Percentiles rank a stretch among this genome's conserved stretches.
phyloP scores from a whole-genome alignment of 305 asterid genomes.

The Solanum aculeatissimum region DNA sequence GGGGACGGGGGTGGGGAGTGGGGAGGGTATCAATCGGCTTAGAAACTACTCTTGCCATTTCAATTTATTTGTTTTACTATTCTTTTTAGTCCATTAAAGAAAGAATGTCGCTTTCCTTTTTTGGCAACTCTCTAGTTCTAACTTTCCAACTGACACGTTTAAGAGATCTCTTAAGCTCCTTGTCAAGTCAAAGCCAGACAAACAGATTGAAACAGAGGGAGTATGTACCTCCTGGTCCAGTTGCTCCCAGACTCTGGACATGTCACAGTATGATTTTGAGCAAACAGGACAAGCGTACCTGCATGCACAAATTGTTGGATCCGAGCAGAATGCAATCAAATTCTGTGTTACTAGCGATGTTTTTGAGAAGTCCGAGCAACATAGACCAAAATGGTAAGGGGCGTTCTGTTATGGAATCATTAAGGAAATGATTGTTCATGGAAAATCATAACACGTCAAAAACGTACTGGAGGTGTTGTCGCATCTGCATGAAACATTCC shows the following conservation, averaged over 20 bases:
- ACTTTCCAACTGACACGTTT: neutral
- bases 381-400: neutral
- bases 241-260: conserved; percentile 56
- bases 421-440: neutral
- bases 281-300: conserved; percentile 82
- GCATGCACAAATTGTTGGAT: neutral
- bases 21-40: neutral
- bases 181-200: neutral
- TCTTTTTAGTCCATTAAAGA: neutral
- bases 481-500: conserved; percentile 65
- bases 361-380: neutral
- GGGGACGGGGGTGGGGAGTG: too few species aligned
- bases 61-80: neutral
- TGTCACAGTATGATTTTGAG: conserved; percentile 58
- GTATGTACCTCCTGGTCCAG: conserved; percentile 49
- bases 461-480: conserved; percentile 50
- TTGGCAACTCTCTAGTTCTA: neutral
- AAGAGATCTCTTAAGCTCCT: neutral
- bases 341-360: neutral
- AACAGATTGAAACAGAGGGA: neutral
- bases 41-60: neutral
- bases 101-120: neutral
- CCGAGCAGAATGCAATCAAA: too few species aligned
- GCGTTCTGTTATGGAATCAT: neutral
- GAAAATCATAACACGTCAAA: neutral